Percentiles rank a stretch among this genome's conserved stretches.
phyloP scores from a whole-genome alignment of 2,329 filamentous ascomycete genomes.

The Xylariaceae sp. region DNA sequence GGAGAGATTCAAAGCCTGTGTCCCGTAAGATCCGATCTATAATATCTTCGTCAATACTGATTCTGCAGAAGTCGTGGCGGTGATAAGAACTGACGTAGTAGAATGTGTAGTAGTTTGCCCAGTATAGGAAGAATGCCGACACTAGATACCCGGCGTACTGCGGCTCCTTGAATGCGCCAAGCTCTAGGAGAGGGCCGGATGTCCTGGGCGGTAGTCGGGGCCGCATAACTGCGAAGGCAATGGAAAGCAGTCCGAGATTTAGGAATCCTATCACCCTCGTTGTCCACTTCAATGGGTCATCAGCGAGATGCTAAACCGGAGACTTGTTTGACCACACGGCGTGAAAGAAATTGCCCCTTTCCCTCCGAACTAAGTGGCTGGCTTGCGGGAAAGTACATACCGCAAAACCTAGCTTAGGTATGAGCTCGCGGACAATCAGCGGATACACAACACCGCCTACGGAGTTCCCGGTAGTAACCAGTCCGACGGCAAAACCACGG shows the following conservation, averaged over 20 bases:
- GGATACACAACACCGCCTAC: constrained; percentile 54
- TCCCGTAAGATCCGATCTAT: constrained; percentile 36
- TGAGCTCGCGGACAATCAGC: constrained; percentile 32
- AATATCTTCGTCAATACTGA: not conserved
- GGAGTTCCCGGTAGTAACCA: constrained; percentile 55
- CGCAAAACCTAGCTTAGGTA: constrained; percentile 32
- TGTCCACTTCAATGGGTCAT: constrained; percentile 25
- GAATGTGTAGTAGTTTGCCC: constrained; percentile 42
- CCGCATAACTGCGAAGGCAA: constrained; percentile 46
- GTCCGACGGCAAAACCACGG: constrained; percentile 54
- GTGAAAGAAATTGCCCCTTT: not conserved
- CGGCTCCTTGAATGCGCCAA: constrained; percentile 30
- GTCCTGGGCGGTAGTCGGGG: constrained; percentile 33
- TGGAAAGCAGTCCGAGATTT: constrained; percentile 78
- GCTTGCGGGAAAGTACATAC: constrained; percentile 7
- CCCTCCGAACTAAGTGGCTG: not conserved
- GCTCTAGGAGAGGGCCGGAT: constrained; percentile 32
- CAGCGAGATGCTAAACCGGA: not conserved
- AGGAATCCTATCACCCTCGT: constrained; percentile 40
- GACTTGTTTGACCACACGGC: not conserved
- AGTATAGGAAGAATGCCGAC: constrained; percentile 38
- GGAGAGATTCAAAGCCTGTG: constrained; percentile 33
- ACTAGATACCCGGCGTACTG: constrained; percentile 35
- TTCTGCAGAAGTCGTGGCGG: not conserved
- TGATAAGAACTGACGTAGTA: constrained; percentile 36